Conservation (phyloP, 148 eudicot species). For the Nepenthes gracilis region DNA sequence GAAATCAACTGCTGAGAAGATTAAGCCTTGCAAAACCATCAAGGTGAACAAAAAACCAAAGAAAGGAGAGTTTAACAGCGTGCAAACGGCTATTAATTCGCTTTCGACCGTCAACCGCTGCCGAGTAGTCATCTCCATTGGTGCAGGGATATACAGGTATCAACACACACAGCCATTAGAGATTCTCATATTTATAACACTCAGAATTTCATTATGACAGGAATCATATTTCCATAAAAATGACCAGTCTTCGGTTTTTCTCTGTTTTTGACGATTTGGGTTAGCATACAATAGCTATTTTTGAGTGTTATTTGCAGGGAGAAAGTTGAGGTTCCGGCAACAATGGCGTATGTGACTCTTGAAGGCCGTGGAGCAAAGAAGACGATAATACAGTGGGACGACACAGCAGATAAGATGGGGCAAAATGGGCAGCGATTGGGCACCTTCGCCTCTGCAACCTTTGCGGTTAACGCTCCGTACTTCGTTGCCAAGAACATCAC, state of each 20-base stretch:
- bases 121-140: conserved; percentile 51
- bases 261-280: not conserved
- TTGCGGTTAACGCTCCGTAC: conserved; percentile 80
- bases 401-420: conserved; percentile 54
- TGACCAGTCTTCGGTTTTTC: not conserved
- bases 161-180: not conserved
- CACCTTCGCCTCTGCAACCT: conserved; percentile 72
- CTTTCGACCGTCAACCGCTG: conserved; percentile 43
- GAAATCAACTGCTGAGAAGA: conserved; percentile 22
- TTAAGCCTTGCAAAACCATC: conserved; percentile 47
- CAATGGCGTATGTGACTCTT: conserved; percentile 49
- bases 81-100: conserved; percentile 54
- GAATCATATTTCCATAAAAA: no score
- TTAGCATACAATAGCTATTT: not conserved
- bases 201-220: no score
- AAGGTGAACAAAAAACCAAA: conserved; percentile 41
- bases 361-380: conserved; percentile 48
- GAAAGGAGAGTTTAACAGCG: conserved; percentile 33
- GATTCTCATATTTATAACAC: no score
- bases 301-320: conserved; percentile 31
- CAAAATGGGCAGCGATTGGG: conserved; percentile 52
- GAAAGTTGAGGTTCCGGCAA: conserved; percentile 58
- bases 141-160: conserved; percentile 64
- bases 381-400: conserved; percentile 70
- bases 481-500: conserved; percentile 92